A percentile compares a stretch with the other conserved stretches of the same genome.
These are phyloP conservation scores for Nymphaea colorata DNA, from an alignment of 164 flowering plant species.

Conservation along the genomic window DNA sequence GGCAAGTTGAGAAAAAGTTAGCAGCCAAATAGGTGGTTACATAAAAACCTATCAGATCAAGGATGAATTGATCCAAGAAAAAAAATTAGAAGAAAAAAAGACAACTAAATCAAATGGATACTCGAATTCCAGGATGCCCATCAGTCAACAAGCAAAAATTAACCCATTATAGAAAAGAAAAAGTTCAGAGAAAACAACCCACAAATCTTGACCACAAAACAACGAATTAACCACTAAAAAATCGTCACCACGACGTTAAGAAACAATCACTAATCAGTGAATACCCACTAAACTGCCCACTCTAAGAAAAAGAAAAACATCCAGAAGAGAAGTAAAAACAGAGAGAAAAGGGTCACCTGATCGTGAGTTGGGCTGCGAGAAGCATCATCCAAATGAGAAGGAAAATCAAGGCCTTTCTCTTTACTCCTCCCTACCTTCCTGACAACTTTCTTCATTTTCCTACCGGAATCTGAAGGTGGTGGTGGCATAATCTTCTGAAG, in stretches of 20 bases:
- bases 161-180: neutral
- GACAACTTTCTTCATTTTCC: neutral
- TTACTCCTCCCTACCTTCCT: slow-evolving; percentile 6
- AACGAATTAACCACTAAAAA: neutral
- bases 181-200: neutral
- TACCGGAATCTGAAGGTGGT: neutral
- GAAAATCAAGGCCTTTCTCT: slow-evolving; percentile 21
- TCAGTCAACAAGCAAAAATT: neutral
- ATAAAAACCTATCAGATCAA: neutral
- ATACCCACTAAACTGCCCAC: neutral
- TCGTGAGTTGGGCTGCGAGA: slow-evolving; percentile 30
- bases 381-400: slow-evolving; percentile 32
- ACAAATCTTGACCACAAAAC: neutral
- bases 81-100: neutral
- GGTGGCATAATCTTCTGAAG: slow-evolving; percentile 12
- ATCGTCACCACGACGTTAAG: neutral
- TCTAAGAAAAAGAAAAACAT: neutral
- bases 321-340: neutral
- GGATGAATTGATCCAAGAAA: neutral
- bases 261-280: neutral
- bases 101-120: neutral
- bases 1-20: too few relatives aligned
- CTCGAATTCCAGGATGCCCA: neutral
- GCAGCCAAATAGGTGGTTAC: too few relatives aligned
- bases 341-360: slow-evolving; percentile 5